Conservation (phyloP, 345 rosid genomes). For the Eucalyptus pauciflora region DNA sequence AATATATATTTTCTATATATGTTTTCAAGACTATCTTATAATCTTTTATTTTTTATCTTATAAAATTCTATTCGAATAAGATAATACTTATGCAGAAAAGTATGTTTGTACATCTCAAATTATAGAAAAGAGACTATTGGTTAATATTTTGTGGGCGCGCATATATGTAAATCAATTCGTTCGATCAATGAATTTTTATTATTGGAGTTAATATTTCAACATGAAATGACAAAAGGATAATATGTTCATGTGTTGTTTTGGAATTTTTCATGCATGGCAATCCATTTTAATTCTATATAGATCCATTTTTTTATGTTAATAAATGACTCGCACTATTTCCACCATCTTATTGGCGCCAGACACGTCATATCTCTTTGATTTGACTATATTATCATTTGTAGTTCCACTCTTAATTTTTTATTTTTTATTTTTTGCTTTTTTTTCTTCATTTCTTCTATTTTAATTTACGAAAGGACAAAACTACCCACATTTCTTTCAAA, state of each 20-base stretch:
- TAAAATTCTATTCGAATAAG: background rate
- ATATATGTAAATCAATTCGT: background rate
- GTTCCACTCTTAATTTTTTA: too few relatives aligned
- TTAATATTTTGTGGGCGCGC: background rate
- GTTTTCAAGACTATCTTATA: background rate
- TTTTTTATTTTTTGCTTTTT: too few relatives aligned
- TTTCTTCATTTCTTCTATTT: too few relatives aligned
- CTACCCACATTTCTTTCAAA: background rate
- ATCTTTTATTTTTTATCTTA: background rate
- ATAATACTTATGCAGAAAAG: background rate
- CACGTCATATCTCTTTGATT: fast-evolving
- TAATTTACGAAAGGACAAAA: background rate
- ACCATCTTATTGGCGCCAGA: background rate
- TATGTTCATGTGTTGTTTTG: background rate
- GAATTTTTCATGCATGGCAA: background rate
- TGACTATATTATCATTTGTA: background rate
- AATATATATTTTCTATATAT: background rate
- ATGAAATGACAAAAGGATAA: background rate
- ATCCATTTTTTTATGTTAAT: background rate
- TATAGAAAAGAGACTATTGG: background rate
- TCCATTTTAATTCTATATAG: background rate
- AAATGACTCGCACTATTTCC: fast-evolving
- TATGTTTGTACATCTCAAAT: background rate
- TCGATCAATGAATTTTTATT: background rate
- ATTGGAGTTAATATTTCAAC: background rate